Conservation (phyloP, 441 rosid genomes). For the Erodium moschatum region DNA sequence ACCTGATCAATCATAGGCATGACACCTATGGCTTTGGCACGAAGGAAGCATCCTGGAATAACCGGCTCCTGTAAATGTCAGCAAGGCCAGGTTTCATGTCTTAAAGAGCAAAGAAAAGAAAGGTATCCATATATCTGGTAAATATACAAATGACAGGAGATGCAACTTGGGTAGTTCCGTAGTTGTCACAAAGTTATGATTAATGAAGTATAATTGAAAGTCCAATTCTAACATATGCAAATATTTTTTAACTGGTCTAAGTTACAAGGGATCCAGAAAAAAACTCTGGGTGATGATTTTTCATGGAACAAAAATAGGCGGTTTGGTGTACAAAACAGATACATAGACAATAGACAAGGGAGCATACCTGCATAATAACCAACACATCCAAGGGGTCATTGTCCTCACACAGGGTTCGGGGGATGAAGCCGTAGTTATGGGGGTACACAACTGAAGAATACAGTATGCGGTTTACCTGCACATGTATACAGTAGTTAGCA, state of each 20-base stretch:
- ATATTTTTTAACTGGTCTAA: too few species aligned
- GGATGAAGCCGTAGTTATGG: constrained; percentile 72
- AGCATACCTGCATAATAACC: constrained; percentile 58
- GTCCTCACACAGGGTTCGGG: constrained; percentile 72
- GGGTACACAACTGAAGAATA: constrained; percentile 72
- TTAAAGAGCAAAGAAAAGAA: neutral
- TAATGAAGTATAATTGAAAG: too few species aligned
- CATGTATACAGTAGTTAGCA: constrained; percentile 17
- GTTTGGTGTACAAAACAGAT: neutral
- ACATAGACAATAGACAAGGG: neutral
- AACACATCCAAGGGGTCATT: constrained; percentile 66
- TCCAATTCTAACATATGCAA: too few species aligned
- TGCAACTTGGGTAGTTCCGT: too few species aligned
- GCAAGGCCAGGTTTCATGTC: neutral
- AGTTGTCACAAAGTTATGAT: too few species aligned
- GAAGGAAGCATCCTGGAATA: constrained; percentile 68
- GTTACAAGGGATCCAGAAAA: too few species aligned
- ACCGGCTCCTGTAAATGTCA: constrained; percentile 51
- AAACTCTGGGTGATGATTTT: neutral
- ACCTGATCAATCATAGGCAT: constrained; percentile 91
- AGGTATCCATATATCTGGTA: too few species aligned
- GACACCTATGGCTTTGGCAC: constrained; percentile 67
- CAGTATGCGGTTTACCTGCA: constrained; percentile 58
- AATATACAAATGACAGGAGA: too few species aligned
- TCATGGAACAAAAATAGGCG: too few species aligned